Evolutionary conservation across 345 rosid species (phyloP).

Genomic region (Lumnitzera racemosa): DNA sequence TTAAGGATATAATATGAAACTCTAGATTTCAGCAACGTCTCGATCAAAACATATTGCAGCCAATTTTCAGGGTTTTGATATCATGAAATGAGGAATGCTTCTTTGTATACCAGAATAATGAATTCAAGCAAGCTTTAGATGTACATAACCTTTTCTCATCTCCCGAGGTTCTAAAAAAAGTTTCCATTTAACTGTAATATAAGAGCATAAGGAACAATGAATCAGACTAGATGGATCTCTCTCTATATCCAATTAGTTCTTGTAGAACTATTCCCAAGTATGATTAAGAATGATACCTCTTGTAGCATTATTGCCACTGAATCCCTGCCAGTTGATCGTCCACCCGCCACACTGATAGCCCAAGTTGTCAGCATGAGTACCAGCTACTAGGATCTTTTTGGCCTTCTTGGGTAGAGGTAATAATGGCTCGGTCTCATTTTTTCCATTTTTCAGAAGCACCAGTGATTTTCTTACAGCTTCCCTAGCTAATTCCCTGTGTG

Average conservation of each 20-base stretch:
- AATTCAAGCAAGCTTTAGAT: no score
- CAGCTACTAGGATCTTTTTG: constrained; percentile 72
- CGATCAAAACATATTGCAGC: no score
- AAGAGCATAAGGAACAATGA: no score
- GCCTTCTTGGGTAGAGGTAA: constrained; percentile 81
- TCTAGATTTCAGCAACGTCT: no score
- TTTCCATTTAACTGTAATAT: no score
- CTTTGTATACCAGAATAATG: no score
- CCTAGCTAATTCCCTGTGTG: constrained; percentile 86
- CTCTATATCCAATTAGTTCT: background rate
- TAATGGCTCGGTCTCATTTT: constrained; percentile 45
- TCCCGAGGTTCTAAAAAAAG: no score
- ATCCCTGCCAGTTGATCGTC: constrained; percentile 93
- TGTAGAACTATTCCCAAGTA: background rate
- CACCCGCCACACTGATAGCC: constrained; percentile 99
- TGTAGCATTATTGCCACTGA: constrained; percentile 58
- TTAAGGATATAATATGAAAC: no score
- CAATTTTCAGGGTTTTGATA: no score
- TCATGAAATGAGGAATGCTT: no score
- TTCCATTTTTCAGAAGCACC: constrained; percentile 83
- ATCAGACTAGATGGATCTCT: no score
- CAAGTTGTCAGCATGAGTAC: constrained; percentile 87
- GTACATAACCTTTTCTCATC: no score
- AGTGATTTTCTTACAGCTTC: constrained; percentile 97
- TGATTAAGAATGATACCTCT: constrained; percentile 36